These are phyloP conservation scores for Leccinum boreale DNA, from an alignment of 768 basidiomycete genomes.

Conservation along the genomic window DNA sequence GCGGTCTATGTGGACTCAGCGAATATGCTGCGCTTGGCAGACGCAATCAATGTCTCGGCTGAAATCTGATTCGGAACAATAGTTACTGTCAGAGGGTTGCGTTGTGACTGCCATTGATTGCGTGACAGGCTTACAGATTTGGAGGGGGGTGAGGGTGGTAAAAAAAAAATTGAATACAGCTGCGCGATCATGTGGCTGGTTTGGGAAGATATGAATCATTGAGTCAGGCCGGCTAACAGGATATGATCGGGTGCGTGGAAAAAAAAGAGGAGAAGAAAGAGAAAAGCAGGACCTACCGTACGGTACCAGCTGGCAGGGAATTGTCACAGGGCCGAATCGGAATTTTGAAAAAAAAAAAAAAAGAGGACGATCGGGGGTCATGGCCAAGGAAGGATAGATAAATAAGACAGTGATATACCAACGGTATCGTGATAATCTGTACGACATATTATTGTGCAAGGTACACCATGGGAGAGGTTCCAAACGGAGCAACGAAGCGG, in stretches of 20 bases:
- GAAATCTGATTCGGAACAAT: slow-evolving; percentile 2
- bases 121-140: slow-evolving; percentile 14
- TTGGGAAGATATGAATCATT: slow-evolving; percentile 3
- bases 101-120: slow-evolving; percentile 8
- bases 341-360: background rate
- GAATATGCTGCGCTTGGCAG: slow-evolving; percentile 5
- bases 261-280: background rate
- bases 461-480: background rate
- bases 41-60: slow-evolving; percentile 18
- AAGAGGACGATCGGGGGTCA: slow-evolving; percentile 21
- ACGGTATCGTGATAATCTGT: slow-evolving; percentile 9
- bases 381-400: slow-evolving; percentile 14
- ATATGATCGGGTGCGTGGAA: slow-evolving; percentile 20
- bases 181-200: slow-evolving; percentile 23
- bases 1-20: slow-evolving; percentile 12
- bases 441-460: background rate
- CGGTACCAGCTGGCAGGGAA: background rate
- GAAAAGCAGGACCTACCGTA: background rate
- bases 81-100: background rate
- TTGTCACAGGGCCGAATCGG: background rate
- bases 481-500: background rate
- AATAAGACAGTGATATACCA: slow-evolving; percentile 10
- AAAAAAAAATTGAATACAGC: slow-evolving; percentile 13
- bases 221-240: slow-evolving; percentile 12
- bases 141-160: background rate